phyloP scores from a whole-genome alignment of 331 rosid genomes.

The Pyrus hybrid region DNA sequence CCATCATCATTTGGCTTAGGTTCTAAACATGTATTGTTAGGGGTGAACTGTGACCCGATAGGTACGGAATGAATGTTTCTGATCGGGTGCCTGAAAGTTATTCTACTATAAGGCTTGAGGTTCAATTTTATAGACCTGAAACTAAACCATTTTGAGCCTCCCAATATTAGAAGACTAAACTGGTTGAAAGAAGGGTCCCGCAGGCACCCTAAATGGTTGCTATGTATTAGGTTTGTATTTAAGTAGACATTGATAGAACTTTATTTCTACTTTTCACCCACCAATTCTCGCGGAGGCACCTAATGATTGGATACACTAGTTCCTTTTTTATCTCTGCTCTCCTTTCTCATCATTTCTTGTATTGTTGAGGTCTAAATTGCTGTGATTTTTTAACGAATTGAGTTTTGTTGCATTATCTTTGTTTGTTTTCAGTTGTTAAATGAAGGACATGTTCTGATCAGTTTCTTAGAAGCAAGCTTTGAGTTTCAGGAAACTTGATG shows the following conservation, averaged over 20 bases:
- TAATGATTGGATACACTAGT: background rate
- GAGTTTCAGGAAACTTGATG: conserved; percentile 3
- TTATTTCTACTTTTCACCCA: background rate
- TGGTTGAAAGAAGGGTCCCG: no score
- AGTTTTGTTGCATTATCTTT: background rate
- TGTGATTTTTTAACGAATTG: background rate
- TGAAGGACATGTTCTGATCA: background rate
- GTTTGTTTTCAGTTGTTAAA: background rate
- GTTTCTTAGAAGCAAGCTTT: background rate
- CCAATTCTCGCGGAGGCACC: background rate
- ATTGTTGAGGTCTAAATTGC: background rate
- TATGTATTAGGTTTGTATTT: background rate
- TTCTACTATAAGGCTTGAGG: background rate
- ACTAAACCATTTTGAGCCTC: no score
- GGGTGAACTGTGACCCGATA: no score
- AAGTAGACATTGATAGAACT: no score
- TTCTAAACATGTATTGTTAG: background rate
- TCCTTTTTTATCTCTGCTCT: background rate
- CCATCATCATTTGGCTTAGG: background rate
- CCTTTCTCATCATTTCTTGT: background rate
- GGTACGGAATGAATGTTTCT: background rate
- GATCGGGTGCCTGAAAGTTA: background rate
- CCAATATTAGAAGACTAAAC: no score
- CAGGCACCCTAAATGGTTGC: background rate
- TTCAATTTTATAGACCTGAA: background rate